phyloP scores from a whole-genome alignment of 345 rosid genomes.

The Euphorbia pulcherrima region DNA sequence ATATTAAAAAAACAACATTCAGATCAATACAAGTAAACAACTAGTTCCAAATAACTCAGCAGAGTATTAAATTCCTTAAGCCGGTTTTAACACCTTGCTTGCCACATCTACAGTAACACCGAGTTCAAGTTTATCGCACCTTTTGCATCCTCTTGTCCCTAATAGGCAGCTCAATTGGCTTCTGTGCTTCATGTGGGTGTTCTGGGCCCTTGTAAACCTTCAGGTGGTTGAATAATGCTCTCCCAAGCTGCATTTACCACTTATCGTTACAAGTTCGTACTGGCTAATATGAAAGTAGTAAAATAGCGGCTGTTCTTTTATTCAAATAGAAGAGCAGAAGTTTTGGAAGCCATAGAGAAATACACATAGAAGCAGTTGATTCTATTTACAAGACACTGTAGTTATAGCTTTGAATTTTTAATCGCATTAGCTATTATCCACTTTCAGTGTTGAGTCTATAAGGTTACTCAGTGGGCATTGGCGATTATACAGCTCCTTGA shows the following conservation, averaged over 20 bases:
- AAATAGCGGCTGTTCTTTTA: too few species aligned
- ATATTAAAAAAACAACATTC: conserved; percentile 3
- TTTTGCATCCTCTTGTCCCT: conserved; percentile 82
- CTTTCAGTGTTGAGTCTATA: not conserved
- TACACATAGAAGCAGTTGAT: not conserved
- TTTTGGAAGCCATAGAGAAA: not conserved
- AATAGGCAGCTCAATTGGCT: conserved; percentile 77
- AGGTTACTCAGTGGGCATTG: not conserved
- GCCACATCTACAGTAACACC: conserved; percentile 16
- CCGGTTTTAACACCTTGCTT: conserved; percentile 5
- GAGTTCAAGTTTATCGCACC: conserved; percentile 30
- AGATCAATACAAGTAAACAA: not conserved
- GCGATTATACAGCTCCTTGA: not conserved
- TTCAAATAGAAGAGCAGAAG: not conserved
- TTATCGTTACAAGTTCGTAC: too few species aligned
- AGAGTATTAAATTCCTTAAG: conserved; percentile 6
- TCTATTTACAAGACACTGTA: not conserved
- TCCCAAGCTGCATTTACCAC: conserved; percentile 69
- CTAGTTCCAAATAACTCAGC: conserved; percentile 15
- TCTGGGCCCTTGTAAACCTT: conserved; percentile 91
- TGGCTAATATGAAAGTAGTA: too few species aligned
- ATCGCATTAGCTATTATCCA: not conserved
- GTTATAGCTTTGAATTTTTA: not conserved
- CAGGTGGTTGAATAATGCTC: conserved; percentile 86
- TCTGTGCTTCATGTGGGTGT: conserved; percentile 91